Base-by-base conservation (phyloP, 2,329 filamentous ascomycete genomes). In the Sporothrix dimorphospora region DNA sequence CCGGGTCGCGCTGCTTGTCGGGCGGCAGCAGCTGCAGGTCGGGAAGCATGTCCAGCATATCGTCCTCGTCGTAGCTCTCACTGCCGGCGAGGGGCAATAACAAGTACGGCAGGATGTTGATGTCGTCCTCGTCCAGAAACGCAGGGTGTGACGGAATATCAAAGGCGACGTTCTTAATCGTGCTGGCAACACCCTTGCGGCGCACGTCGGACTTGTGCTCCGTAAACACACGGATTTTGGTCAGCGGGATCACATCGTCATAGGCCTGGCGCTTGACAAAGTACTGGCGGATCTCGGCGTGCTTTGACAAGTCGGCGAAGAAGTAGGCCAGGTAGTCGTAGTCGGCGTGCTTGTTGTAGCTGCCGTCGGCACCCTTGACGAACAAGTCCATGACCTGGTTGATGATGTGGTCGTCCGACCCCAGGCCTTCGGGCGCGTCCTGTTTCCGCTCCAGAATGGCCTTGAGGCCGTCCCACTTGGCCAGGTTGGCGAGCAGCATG, bases 301-400 rank as follows among this genome's bases (percentile, higher is more conserved):
- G 91, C 81, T 94, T 97, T 67, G 94, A 91, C 11, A 99, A 86
- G 80, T 99, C 95, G 53, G 96, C 95, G 79, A 99, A 97, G 71
- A 98, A 86, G 79, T 98, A 99, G 55, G 94, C 90, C 30, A 99
- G 88, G 81, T 98, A 98, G 83, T 99, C 94, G 80, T 90, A 98
- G 81, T 95, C 88, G 73, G 94, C 94, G 34, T 91, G 81, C 78
- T 92, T 91, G 85, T 98, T 98, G 81, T 96, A 94, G 11, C 86
- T 85, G 30, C 92, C 92, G 74, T 92, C 90, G 27, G 93, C 90
- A 24, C 95, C 95, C 83, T 96, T 97, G 79, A 98, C 96, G 79
- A 99, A 99, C 77, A 97, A 91, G 80, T 98, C 96, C 80, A 99
- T 89, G 40, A 99, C 85, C 81, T 98, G 96, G 80, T 98, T 94